A percentile compares a stretch with the other conserved stretches of the same genome.
phyloP scores from a whole-genome alignment of 257 asterid genomes.

The Nicotiana paniculata region DNA sequence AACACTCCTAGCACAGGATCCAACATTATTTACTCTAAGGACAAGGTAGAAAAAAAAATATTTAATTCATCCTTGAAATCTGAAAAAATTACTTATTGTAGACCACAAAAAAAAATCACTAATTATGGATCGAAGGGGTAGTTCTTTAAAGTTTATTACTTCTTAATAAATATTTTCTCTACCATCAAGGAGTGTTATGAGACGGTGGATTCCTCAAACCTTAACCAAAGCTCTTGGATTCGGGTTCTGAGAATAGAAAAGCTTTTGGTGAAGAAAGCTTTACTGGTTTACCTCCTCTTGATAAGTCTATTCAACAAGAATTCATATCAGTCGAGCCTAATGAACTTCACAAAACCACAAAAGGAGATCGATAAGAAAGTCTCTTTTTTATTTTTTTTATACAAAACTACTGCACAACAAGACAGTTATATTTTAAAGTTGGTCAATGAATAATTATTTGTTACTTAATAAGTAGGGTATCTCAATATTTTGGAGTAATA shows the following conservation, averaged over 20 bases:
- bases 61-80: no score
- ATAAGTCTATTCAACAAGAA: no score
- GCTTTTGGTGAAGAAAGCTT: fast-evolving
- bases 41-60: no score
- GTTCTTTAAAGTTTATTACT: neutral
- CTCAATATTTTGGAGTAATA: neutral
- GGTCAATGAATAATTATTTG: neutral
- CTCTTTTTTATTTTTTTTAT: no score
- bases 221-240: neutral
- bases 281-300: neutral
- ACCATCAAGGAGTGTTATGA: no score
- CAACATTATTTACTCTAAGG: no score
- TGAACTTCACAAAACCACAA: neutral
- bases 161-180: neutral
- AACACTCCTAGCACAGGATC: no score
- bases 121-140: no score
- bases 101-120: no score
- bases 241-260: neutral
- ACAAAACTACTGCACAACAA: no score
- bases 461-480: neutral
- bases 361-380: neutral
- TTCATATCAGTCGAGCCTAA: no score
- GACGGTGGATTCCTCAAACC: neutral
- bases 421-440: neutral
- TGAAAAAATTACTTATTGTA: no score